Conservation (phyloP, 2,329 filamentous ascomycete genomes). For the Fusarium pseudoanthophilum region DNA sequence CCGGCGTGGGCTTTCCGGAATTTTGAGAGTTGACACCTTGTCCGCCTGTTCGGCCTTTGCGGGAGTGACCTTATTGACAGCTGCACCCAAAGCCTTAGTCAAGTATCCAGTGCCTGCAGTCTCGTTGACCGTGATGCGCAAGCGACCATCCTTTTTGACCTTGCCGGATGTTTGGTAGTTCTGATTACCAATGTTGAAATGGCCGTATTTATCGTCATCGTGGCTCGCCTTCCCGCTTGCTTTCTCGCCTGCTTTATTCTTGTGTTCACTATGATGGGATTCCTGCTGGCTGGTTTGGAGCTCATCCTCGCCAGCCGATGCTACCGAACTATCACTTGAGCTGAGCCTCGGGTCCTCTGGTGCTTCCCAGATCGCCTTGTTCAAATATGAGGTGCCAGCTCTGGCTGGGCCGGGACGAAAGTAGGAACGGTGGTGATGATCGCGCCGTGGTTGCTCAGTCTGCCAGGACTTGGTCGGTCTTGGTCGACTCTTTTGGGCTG, state of each 20-base stretch:
- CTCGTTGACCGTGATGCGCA: slow-evolving; percentile 79
- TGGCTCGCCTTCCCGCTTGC: slow-evolving; percentile 19
- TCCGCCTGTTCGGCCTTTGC: slow-evolving; percentile 4
- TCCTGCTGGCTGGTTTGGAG: background rate
- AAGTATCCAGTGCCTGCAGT: slow-evolving; percentile 76
- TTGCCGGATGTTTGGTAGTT: slow-evolving; percentile 72
- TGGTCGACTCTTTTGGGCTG: slow-evolving; percentile 13
- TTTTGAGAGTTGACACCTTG: slow-evolving; percentile 16
- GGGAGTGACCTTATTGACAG: slow-evolving; percentile 57
- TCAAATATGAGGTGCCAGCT: slow-evolving; percentile 38
- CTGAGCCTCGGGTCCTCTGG: background rate
- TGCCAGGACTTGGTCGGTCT: slow-evolving; percentile 38
- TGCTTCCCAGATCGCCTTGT: slow-evolving; percentile 36
- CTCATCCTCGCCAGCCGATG: slow-evolving; percentile 21
- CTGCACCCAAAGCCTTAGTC: slow-evolving; percentile 76
- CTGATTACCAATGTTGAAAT: slow-evolving; percentile 71
- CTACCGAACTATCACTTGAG: slow-evolving; percentile 30
- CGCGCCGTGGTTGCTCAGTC: slow-evolving; percentile 31
- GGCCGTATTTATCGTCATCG: slow-evolving; percentile 40
- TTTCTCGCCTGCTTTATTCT: slow-evolving; percentile 8
- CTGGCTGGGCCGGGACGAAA: slow-evolving; percentile 36
- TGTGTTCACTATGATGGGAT: background rate
- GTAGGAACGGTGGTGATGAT: slow-evolving; percentile 7
- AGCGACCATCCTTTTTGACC: slow-evolving; percentile 74
- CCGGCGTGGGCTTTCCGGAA: slow-evolving; percentile 26